Evolutionary conservation across 768 basidiomycete genomes (phyloP).

Genomic region (Lanmaoa rubissima): DNA sequence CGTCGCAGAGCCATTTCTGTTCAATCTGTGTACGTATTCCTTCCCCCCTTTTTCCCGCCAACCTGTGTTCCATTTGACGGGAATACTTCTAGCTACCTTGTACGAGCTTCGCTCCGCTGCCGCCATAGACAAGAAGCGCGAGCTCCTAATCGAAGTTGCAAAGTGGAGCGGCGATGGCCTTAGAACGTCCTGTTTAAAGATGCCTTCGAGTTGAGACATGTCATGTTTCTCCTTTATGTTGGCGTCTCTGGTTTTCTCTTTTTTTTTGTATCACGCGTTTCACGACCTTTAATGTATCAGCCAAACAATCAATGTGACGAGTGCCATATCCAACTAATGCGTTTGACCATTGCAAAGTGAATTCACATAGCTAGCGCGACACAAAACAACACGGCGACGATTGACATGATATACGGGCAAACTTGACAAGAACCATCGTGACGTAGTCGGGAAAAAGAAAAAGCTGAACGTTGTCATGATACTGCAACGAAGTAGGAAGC

Average conservation of each 20-base stretch:
- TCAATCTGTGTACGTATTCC: slow-evolving; percentile 68
- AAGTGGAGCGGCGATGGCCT: slow-evolving; percentile 88
- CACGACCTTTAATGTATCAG: neutral
- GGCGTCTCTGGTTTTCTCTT: neutral
- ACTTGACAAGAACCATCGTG: slow-evolving; percentile 15
- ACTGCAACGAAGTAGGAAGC: slow-evolving; percentile 9
- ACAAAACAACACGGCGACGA: slow-evolving; percentile 25
- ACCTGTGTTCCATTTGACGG: neutral
- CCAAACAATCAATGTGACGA: neutral
- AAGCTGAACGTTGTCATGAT: neutral
- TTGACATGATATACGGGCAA: slow-evolving; percentile 20
- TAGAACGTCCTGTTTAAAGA: slow-evolving; percentile 72
- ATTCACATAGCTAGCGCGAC: slow-evolving; percentile 26
- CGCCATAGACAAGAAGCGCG: slow-evolving; percentile 73
- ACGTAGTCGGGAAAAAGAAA: neutral
- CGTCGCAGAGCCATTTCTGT: slow-evolving; percentile 78
- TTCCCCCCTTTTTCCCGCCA: neutral
- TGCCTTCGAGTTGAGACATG: slow-evolving; percentile 53
- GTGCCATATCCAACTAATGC: neutral
- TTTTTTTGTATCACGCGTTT: neutral
- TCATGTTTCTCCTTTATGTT: neutral
- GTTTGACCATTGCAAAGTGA: slow-evolving; percentile 6
- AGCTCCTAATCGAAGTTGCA: slow-evolving; percentile 70
- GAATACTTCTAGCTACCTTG: slow-evolving; percentile 53
- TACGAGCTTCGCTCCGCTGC: slow-evolving; percentile 78